Evolutionary conservation across 345 rosid genomes (phyloP).

Genomic region (Lepidium didymum): DNA sequence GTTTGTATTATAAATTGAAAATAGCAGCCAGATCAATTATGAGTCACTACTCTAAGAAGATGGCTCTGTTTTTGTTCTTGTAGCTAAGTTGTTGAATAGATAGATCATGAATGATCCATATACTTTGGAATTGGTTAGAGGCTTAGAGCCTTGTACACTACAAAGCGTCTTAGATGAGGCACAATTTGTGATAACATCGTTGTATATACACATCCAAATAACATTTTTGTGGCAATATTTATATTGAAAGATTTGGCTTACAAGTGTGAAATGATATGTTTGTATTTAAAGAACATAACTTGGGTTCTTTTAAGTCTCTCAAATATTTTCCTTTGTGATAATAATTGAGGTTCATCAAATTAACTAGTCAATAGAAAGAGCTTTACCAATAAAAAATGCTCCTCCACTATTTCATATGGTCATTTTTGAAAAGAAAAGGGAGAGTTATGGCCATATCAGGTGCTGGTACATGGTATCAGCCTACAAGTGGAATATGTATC

Average conservation of each 20-base stretch:
- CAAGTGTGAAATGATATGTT: too few species aligned
- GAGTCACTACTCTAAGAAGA: not conserved
- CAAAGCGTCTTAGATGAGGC: not conserved
- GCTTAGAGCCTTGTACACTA: too few species aligned
- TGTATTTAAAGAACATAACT: too few species aligned
- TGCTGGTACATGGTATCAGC: not conserved
- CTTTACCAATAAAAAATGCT: too few species aligned
- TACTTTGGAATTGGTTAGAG: not conserved
- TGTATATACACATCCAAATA: too few species aligned
- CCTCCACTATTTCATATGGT: not conserved
- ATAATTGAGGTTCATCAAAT: too few species aligned
- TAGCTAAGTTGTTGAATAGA: too few species aligned
- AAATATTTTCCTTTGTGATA: too few species aligned
- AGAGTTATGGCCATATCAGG: not conserved
- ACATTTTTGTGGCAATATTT: too few species aligned
- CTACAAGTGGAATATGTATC: not conserved
- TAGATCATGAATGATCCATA: not conserved
- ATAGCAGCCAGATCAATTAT: not conserved
- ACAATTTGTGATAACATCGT: not conserved
- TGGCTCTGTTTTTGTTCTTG: not conserved
- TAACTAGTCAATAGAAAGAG: too few species aligned
- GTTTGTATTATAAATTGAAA: not conserved
- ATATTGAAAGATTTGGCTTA: too few species aligned
- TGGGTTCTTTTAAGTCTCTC: too few species aligned
- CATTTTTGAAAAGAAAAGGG: not conserved